phyloP scores from a whole-genome alignment of 768 basidiomycete genomes.

The Lyophyllum shimeji region DNA sequence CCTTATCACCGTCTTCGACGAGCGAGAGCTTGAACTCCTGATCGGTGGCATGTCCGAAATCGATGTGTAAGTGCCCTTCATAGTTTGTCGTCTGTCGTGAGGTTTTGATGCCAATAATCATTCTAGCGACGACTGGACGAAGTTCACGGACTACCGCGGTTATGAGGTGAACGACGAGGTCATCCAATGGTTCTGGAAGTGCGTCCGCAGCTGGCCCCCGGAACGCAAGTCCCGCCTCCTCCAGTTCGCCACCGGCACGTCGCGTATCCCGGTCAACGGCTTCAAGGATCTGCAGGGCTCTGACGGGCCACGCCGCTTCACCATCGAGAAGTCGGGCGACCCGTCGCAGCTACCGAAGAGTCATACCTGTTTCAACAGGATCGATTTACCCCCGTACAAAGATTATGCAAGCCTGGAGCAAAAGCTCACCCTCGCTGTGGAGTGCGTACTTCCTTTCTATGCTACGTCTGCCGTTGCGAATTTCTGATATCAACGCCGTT shows the following conservation, averaged over 20 bases:
- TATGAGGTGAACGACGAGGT: slow-evolving; percentile 95
- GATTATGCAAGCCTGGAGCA: slow-evolving; percentile 93
- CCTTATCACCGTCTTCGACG: slow-evolving; percentile 97
- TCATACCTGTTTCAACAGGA: slow-evolving; percentile 94
- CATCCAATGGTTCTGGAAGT: slow-evolving; percentile 99
- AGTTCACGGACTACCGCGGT: slow-evolving; percentile 98
- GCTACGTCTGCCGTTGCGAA: slow-evolving; percentile 8
- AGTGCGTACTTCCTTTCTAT: slow-evolving; percentile 53
- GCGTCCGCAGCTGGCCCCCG: slow-evolving; percentile 95
- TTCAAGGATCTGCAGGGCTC: slow-evolving; percentile 99
- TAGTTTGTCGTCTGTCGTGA: background rate
- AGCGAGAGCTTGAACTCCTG: slow-evolving; percentile 93
- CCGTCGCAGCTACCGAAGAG: slow-evolving; percentile 96
- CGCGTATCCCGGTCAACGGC: slow-evolving; percentile 96
- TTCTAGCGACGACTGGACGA: slow-evolving; percentile 92
- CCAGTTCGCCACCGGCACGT: slow-evolving; percentile 97
- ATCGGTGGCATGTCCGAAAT: slow-evolving; percentile 99
- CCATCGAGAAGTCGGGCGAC: slow-evolving; percentile 98
- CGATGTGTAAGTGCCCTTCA: slow-evolving; percentile 74
- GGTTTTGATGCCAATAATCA: background rate
- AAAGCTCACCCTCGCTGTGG: slow-evolving; percentile 91
- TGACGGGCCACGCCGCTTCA: slow-evolving; percentile 95
- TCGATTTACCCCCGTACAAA: slow-evolving; percentile 97
- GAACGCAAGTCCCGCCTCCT: slow-evolving; percentile 96
- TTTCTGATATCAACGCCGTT: slow-evolving; percentile 13